A percentile compares a stretch with the other conserved stretches of the same genome.
Conservation (phyloP, 768 basidiomycete genomes). For the Phylloporus sp. region DNA sequence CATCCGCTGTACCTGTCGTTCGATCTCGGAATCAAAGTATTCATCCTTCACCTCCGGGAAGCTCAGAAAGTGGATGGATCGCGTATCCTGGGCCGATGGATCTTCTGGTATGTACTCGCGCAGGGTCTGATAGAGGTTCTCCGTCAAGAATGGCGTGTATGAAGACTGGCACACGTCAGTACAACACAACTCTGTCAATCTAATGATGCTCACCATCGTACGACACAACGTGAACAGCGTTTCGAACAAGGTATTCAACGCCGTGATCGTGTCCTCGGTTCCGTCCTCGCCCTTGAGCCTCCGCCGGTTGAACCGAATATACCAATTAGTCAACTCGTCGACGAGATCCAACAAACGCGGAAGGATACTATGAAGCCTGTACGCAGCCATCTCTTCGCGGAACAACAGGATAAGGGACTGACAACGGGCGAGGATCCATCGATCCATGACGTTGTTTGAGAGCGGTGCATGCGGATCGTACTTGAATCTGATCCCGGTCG, state of each 20-base stretch:
- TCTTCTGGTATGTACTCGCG: conserved; percentile 81
- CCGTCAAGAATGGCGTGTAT: conserved; percentile 97
- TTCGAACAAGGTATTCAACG: conserved; percentile 95
- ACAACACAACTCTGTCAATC: background rate
- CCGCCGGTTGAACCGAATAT: conserved; percentile 97
- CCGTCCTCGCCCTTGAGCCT: conserved; percentile 95
- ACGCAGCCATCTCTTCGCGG: conserved; percentile 93
- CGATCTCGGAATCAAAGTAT: conserved; percentile 91
- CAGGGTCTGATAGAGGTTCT: conserved; percentile 92
- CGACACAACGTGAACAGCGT: conserved; percentile 89
- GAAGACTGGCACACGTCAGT: conserved; percentile 61
- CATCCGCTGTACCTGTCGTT: conserved; percentile 92
- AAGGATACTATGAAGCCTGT: conserved; percentile 95
- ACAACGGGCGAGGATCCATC: conserved; percentile 97
- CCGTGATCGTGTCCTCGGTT: conserved; percentile 77
- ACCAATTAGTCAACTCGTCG: conserved; percentile 98
- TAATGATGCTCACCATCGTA: conserved; percentile 70
- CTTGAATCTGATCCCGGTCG: conserved; percentile 67
- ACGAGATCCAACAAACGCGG: conserved; percentile 90
- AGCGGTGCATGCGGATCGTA: conserved; percentile 85
- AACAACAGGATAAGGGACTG: conserved; percentile 94
- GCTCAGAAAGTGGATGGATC: conserved; percentile 91
- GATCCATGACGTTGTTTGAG: conserved; percentile 94
- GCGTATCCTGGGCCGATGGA: conserved; percentile 65
- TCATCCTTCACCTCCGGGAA: conserved; percentile 94